A percentile compares a stretch with the other conserved stretches of the same genome.
These are phyloP conservation scores for Rubroboletus satanas DNA, from an alignment of 768 basidiomycete genomes.

Conservation along the genomic window DNA sequence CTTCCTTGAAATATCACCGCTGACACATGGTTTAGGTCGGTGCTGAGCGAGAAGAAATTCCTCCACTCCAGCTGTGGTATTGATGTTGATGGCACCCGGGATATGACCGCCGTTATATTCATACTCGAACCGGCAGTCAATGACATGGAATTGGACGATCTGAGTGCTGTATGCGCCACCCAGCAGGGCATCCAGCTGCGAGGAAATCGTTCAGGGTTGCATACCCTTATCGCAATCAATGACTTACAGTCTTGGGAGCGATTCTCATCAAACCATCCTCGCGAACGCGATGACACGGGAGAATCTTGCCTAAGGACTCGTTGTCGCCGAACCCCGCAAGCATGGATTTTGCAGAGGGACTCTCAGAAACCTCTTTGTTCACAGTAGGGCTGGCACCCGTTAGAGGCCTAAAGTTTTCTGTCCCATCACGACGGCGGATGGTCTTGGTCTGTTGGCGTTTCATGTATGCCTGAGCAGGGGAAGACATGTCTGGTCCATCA, in stretches of 20 bases:
- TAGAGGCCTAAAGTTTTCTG: conserved; percentile 72
- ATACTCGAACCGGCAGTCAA: conserved; percentile 98
- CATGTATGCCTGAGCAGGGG: conserved; percentile 77
- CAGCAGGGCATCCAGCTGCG: conserved; percentile 72
- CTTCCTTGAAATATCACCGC: conserved; percentile 71
- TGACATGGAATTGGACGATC: conserved; percentile 70
- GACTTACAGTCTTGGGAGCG: conserved; percentile 67
- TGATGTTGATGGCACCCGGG: conserved; percentile 87
- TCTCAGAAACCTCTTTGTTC: conserved; percentile 44
- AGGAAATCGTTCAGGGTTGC: conserved; percentile 1
- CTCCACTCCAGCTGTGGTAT: conserved; percentile 74
- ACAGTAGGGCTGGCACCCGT: conserved; percentile 61
- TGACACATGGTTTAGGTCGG: conserved; percentile 65
- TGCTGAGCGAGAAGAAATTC: conserved; percentile 66
- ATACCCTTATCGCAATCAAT: neutral
- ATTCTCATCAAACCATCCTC: conserved; percentile 97
- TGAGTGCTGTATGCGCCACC: conserved; percentile 65
- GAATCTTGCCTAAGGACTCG: conserved; percentile 86
- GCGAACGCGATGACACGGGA: conserved; percentile 90
- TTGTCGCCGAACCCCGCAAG: conserved; percentile 84
- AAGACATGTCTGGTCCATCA: conserved; percentile 63
- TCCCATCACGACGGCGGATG: conserved; percentile 74
- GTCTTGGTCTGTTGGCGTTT: conserved; percentile 75
- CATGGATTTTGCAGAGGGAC: conserved; percentile 54
- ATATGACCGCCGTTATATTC: conserved; percentile 95